Evolutionary conservation across 2,329 filamentous ascomycete species (phyloP).

Genomic region (Fusarium ramigenum): DNA sequence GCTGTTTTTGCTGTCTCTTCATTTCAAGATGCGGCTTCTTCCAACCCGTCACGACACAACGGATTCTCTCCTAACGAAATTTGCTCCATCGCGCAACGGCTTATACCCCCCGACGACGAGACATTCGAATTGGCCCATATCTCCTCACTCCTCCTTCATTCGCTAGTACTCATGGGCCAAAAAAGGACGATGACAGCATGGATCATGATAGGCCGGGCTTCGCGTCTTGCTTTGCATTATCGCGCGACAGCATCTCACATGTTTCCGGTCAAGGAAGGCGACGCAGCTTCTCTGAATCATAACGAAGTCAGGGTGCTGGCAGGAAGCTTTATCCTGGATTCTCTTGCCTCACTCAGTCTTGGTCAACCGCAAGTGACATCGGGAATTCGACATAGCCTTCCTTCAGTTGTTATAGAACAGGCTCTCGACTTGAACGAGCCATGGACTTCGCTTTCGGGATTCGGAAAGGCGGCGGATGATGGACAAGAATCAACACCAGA

Average conservation of each 20-base stretch:
- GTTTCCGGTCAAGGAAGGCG: slow-evolving; percentile 30
- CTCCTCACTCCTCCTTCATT: slow-evolving; percentile 61
- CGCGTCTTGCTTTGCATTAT: slow-evolving; percentile 53
- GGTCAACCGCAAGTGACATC: slow-evolving; percentile 45
- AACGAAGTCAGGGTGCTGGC: slow-evolving; percentile 48
- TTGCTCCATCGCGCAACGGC: slow-evolving; percentile 59
- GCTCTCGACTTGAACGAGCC: slow-evolving; percentile 23
- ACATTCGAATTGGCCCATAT: slow-evolving; percentile 54
- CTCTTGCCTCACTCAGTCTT: slow-evolving; percentile 62
- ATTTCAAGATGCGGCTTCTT: slow-evolving; percentile 57
- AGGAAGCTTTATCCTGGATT: slow-evolving; percentile 71
- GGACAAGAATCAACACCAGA: slow-evolving; percentile 14
- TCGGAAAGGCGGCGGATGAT: slow-evolving; percentile 10
- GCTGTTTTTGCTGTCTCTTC: slow-evolving; percentile 66
- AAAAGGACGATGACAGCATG: slow-evolving; percentile 68
- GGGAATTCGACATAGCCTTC: slow-evolving; percentile 29
- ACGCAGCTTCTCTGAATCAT: slow-evolving; percentile 17
- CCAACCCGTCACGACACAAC: neutral
- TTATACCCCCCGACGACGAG: slow-evolving; percentile 61
- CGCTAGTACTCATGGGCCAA: slow-evolving; percentile 70
- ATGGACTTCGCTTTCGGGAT: slow-evolving; percentile 36
- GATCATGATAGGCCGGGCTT: slow-evolving; percentile 71
- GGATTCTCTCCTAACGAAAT: slow-evolving; percentile 48
- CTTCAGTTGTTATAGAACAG: slow-evolving; percentile 23
- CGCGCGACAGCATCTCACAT: slow-evolving; percentile 26